Conservation (phyloP, 2,329 filamentous ascomycete genomes). For the Grosmannia serpens region DNA sequence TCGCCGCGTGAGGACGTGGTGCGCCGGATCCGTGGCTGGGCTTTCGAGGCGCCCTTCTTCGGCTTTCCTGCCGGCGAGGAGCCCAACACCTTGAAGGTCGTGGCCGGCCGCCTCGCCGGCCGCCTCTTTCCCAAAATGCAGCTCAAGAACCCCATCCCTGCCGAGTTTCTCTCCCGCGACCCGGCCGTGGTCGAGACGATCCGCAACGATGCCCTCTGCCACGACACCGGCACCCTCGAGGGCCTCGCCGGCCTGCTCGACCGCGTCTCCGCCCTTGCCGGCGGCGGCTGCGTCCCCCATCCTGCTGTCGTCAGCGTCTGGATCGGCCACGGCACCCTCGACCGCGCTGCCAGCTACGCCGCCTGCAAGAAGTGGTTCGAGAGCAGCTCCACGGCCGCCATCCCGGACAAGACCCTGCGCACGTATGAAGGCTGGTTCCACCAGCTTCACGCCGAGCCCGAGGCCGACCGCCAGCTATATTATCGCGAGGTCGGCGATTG, state of each 20-base stretch:
- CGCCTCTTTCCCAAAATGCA: constrained; percentile 57
- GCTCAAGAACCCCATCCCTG: constrained; percentile 53
- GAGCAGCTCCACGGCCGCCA: constrained; percentile 27
- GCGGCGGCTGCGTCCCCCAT: constrained; percentile 41
- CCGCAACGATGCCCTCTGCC: constrained; percentile 57
- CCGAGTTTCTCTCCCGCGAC: constrained; percentile 56
- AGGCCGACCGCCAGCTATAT: constrained; percentile 37
- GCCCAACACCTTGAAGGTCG: constrained; percentile 52
- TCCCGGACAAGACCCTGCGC: constrained; percentile 60
- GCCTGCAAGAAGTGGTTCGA: constrained; percentile 55
- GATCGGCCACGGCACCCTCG: constrained; percentile 65
- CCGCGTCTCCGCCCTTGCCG: constrained; percentile 49
- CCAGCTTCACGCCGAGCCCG: constrained; percentile 51
- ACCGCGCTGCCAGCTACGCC: constrained; percentile 56
- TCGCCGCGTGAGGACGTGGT: constrained; percentile 36
- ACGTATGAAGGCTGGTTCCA: constrained; percentile 71
- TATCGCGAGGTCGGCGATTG: constrained; percentile 52
- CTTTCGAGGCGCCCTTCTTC: constrained; percentile 71
- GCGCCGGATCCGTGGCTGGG: constrained; percentile 55
- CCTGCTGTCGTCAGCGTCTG: constrained; percentile 51
- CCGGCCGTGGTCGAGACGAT: constrained; percentile 48
- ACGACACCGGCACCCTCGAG: constrained; percentile 74
- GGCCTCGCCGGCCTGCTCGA: constrained; percentile 69
- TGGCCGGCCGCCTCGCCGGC: constrained; percentile 55
- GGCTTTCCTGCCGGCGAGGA: constrained; percentile 54